These are phyloP conservation scores for Chaetomiaceae sp. DNA, from an alignment of 2,329 filamentous ascomycete species.

Conservation along the genomic window DNA sequence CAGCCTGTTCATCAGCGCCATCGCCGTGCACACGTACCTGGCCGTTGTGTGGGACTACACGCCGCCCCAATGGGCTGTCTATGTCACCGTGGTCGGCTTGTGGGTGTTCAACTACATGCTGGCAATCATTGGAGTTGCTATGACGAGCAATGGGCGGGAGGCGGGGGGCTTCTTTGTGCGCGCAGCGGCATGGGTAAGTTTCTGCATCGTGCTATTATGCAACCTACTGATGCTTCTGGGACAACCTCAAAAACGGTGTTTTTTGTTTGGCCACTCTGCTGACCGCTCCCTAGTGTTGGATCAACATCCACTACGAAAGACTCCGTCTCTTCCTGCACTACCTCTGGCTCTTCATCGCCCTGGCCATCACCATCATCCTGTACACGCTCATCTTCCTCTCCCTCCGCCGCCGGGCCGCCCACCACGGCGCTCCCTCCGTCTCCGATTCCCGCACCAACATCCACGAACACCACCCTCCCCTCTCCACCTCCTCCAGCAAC, in stretches of 20 bases:
- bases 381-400: conserved; percentile 34
- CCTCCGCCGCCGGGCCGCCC: conserved; percentile 20
- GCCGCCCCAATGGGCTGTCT: conserved; percentile 39
- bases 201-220: background rate
- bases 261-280: background rate
- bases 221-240: too few species aligned
- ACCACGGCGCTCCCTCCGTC: too few species aligned
- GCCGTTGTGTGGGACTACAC: conserved; percentile 45
- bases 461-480: conserved; percentile 1
- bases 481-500: background rate
- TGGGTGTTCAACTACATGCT: conserved; percentile 48
- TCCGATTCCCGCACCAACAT: conserved; percentile 1
- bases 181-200: conserved; percentile 46
- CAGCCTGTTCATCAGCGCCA: conserved; percentile 51
- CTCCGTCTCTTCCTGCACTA: conserved; percentile 56
- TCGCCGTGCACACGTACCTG: conserved; percentile 53
- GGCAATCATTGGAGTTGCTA: conserved; percentile 34
- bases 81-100: conserved; percentile 33
- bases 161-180: conserved; percentile 42
- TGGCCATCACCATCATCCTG: conserved; percentile 30
- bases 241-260: background rate
- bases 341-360: conserved; percentile 50
- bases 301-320: conserved; percentile 44
- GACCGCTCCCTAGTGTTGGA: conserved; percentile 47
- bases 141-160: conserved; percentile 24